A percentile compares a stretch with the other conserved stretches of the same genome.
These are phyloP conservation scores for Aspergillus bertholletiae DNA, from an alignment of 495 filamentous ascomycete species.

Conservation along the genomic window DNA sequence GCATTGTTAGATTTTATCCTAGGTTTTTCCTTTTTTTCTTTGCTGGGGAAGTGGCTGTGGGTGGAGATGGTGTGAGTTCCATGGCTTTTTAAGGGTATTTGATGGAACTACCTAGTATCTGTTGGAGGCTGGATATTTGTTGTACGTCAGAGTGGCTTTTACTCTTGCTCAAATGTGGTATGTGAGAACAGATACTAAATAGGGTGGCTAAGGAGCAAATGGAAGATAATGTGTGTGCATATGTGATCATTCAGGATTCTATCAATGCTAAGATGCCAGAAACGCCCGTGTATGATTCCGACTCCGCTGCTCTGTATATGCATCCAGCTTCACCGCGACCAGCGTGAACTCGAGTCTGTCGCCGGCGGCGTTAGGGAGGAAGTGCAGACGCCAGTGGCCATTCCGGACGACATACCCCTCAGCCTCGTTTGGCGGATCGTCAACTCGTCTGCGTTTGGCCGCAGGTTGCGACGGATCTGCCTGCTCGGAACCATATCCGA, in stretches of 20 bases:
- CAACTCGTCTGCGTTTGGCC: constrained; percentile 48
- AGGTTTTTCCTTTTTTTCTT: too few species aligned
- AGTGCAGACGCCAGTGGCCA: constrained; percentile 77
- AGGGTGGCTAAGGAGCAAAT: not conserved
- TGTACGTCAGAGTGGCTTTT: too few species aligned
- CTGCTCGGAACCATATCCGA: not conserved
- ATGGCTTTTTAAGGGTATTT: too few species aligned
- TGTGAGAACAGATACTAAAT: not conserved
- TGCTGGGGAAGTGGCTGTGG: too few species aligned
- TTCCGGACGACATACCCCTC: constrained; percentile 64
- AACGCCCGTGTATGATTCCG: constrained; percentile 70
- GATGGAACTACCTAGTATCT: too few species aligned
- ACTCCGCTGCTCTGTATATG: constrained; percentile 59
- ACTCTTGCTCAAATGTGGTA: too few species aligned
- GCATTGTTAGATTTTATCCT: too few species aligned
- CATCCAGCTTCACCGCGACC: constrained; percentile 77
- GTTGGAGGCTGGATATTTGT: too few species aligned
- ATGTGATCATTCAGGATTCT: too few species aligned
- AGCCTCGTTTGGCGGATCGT: constrained; percentile 20
- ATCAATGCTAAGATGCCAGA: constrained; percentile 35
- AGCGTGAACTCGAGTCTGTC: constrained; percentile 57
- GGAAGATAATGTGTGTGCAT: not conserved
- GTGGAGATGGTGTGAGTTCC: too few species aligned
- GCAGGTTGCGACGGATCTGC: constrained; percentile 21
- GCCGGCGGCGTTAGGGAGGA: constrained; percentile 50